Evolutionary conservation across 768 basidiomycete genomes (phyloP).

Genomic region (Boletus tomentosulus): DNA sequence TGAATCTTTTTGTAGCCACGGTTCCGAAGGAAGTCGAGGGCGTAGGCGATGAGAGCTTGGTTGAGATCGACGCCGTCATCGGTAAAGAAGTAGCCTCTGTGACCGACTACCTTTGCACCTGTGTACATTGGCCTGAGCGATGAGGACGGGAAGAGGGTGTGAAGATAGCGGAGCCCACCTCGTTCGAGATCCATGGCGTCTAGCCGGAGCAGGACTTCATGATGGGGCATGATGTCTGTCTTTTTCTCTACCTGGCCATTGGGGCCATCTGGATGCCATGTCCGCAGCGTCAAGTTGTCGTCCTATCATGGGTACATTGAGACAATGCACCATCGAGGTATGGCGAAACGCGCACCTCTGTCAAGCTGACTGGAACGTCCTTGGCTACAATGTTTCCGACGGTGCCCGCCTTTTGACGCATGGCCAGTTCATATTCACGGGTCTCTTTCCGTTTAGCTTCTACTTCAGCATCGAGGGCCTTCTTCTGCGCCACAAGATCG

Average conservation of each 20-base stretch:
- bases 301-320: constrained; percentile 49
- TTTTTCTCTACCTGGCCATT: constrained; percentile 67
- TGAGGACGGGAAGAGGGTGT: neutral
- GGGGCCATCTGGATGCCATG: constrained; percentile 82
- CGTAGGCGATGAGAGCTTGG: constrained; percentile 92
- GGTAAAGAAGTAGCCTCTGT: constrained; percentile 94
- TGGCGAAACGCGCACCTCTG: constrained; percentile 55
- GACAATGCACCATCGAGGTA: neutral
- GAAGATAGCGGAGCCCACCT: constrained; percentile 41
- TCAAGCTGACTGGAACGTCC: constrained; percentile 77
- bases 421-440: constrained; percentile 67
- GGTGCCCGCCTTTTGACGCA: constrained; percentile 75
- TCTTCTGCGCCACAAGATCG: constrained; percentile 82
- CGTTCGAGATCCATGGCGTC: constrained; percentile 98
- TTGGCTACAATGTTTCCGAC: constrained; percentile 94
- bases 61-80: constrained; percentile 97
- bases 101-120: constrained; percentile 92
- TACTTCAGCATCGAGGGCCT: constrained; percentile 77
- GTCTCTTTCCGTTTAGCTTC: constrained; percentile 72
- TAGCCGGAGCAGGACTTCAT: constrained; percentile 89
- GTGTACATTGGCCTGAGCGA: constrained; percentile 6
- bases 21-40: constrained; percentile 85
- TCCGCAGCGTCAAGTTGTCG: constrained; percentile 77
- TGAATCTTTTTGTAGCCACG: constrained; percentile 90
- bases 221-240: constrained; percentile 87